Base-by-base conservation (phyloP, 2,329 filamentous ascomycete species). In the Aspergillus luchuensis region DNA sequence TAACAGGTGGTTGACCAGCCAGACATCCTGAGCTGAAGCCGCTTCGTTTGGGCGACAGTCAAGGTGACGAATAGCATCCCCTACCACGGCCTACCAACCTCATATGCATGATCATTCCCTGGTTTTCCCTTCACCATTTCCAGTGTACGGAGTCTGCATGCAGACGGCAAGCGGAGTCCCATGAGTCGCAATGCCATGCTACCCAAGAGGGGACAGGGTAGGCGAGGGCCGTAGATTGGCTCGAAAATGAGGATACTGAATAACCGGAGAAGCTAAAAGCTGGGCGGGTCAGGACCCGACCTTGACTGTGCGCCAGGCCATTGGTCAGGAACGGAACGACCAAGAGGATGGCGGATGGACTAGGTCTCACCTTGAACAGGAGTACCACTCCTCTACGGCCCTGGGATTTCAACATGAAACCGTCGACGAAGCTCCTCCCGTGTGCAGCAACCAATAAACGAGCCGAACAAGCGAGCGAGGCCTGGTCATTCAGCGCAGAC, bases 351-450 rank as follows among this genome's bases (percentile, higher is more conserved):
- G 58, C 45, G 57, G 55, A 56, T 53, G 58, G 59, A 58, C 61
- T 62, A 63, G 36, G 67, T 69, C 66, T 69, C 67, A 69, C 51
- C 41, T 63, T 67, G 61, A 66, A 56, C 56, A 61, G 48, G 43
- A 41, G 60, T 38, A 56, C 58, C 50, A 43, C 54, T 39, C 13
- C 56, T 61, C 47, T 60, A 54, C 43, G 45, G 52, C 53, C 59
- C 47, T 48, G 45, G 33, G 52, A 62, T 52, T 63, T 63, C 62
- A 68, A 66, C 50, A 30, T 65, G 64, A 70, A 70, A 70, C 67
- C 59, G 58, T 30, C 28, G 53, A 33, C 41, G 53, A 56, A 55
- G 39, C 45, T 38, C 56, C 38, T 63, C 52, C 62, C 57, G 57
- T 65, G 56, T 57, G 25, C 47, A 38, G 50, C 17, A 36, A 23